Evolutionary conservation across 257 asterid genomes (phyloP).

Genomic region (Jasminum sambac): DNA sequence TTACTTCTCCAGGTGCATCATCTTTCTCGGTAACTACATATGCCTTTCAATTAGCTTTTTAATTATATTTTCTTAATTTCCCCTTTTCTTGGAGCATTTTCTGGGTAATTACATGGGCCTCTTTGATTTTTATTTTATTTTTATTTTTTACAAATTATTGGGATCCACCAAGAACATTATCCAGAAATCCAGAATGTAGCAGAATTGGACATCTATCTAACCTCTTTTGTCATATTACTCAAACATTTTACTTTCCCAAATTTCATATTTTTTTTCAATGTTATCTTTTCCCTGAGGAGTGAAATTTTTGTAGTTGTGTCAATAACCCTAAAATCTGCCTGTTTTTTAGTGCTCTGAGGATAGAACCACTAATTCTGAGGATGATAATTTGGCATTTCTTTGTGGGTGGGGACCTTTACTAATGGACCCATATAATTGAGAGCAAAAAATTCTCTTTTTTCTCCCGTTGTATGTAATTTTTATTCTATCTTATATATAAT

Average conservation of each 20-base stretch:
- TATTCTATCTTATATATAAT: background rate
- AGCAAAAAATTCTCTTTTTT: background rate
- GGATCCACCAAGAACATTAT: background rate
- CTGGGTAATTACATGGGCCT: background rate
- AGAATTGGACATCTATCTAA: background rate
- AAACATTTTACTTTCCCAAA: background rate
- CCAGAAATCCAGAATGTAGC: background rate
- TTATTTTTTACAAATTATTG: too few relatives aligned
- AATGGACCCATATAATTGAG: slow-evolving; percentile 1
- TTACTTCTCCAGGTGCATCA: background rate
- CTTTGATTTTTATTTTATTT: background rate
- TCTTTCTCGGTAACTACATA: background rate
- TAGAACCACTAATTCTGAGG: slow-evolving; percentile 29
- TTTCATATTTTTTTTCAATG: background rate
- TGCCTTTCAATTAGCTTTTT: background rate
- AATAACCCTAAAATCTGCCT: slow-evolving; percentile 4
- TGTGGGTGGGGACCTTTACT: slow-evolving; percentile 1
- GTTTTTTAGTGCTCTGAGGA: slow-evolving; percentile 13
- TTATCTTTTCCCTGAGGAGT: background rate
- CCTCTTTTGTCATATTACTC: background rate
- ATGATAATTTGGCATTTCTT: slow-evolving; percentile 24
- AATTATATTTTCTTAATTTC: background rate
- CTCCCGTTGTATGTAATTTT: too few relatives aligned
- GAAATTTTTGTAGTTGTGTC: slow-evolving; percentile 4
- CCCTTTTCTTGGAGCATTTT: background rate